Percentiles rank a stretch among this genome's conserved stretches.
Conservation (phyloP, 495 filamentous ascomycete species). For the Lichina pygmaea region DNA sequence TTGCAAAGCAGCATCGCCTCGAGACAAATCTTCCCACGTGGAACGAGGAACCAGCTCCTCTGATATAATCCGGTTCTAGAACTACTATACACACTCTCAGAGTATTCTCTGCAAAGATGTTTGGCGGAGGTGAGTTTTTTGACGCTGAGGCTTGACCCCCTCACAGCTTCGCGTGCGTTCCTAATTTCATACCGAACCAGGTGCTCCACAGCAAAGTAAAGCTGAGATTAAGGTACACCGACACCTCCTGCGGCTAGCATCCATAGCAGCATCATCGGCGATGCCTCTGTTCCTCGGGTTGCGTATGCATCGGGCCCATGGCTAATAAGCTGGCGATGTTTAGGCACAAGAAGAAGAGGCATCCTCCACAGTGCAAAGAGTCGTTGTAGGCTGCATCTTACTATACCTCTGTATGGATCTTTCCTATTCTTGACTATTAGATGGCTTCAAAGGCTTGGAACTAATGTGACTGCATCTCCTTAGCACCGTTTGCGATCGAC, state of each 20-base stretch:
- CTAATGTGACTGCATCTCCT: background rate
- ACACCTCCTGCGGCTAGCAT: background rate
- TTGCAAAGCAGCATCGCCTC: no score
- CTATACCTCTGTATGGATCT: constrained; percentile 62
- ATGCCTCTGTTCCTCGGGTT: background rate
- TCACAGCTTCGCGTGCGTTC: background rate
- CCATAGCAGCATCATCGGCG: background rate
- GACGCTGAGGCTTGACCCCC: background rate
- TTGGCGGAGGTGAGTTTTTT: constrained; percentile 17
- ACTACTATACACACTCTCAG: no score
- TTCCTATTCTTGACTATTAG: background rate
- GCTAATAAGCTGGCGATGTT: background rate
- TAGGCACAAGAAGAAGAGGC: constrained; percentile 46
- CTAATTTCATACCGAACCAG: constrained; percentile 1
- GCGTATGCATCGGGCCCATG: background rate
- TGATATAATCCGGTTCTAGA: no score
- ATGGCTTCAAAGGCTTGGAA: background rate
- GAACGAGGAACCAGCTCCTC: no score
- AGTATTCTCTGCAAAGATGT: constrained; percentile 11
- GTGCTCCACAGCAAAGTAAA: constrained; percentile 5
- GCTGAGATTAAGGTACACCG: constrained; percentile 7
- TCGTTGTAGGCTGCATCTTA: constrained; percentile 30
- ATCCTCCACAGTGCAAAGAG: constrained; percentile 31
- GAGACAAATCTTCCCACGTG: no score
- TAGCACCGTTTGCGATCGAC: constrained; percentile 65